Percentiles rank a stretch among this genome's conserved stretches.
These are phyloP conservation scores for Centella asiatica DNA, from an alignment of 129 eudicot species.

Conservation along the genomic window DNA sequence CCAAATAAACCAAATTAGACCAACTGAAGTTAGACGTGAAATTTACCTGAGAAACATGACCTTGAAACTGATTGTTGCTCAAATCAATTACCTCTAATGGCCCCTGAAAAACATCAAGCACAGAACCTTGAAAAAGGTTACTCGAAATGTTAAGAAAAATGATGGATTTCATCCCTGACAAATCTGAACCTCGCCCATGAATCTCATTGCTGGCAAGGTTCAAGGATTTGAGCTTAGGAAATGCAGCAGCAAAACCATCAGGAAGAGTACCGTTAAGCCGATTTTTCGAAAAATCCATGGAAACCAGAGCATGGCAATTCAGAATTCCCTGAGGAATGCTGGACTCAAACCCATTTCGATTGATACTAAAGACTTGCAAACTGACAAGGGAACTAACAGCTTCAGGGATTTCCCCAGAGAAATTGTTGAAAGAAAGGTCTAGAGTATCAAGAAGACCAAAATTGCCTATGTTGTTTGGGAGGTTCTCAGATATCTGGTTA, in stretches of 20 bases:
- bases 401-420: conserved; percentile 56
- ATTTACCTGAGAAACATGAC: conserved; percentile 58
- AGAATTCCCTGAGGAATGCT: conserved; percentile 47
- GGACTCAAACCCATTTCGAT: conserved; percentile 46
- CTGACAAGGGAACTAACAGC: conserved; percentile 45
- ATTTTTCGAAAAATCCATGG: conserved; percentile 56
- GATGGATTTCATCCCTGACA: conserved; percentile 46
- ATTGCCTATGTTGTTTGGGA: conserved; percentile 69
- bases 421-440: conserved; percentile 63
- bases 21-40: conserved; percentile 44
- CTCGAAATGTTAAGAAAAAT: conserved; percentile 57
- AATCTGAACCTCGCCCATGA: conserved; percentile 57
- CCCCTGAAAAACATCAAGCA: conserved; percentile 54
- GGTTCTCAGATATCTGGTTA: conserved; percentile 42
- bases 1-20: conserved; percentile 61
- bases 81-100: conserved; percentile 70
- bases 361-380: conserved; percentile 44
- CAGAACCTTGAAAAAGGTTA: conserved; percentile 71
- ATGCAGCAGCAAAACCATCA: conserved; percentile 45
- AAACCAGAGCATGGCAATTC: conserved; percentile 49
- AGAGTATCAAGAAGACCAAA: conserved; percentile 59
- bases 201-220: conserved; percentile 55
- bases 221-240: conserved; percentile 56
- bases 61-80: conserved; percentile 69
- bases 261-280: conserved; percentile 57